Percentiles rank a stretch among this genome's conserved stretches.
phyloP scores from a whole-genome alignment of 31 red algal species.

The Odonthalia washingtoniensis region DNA sequence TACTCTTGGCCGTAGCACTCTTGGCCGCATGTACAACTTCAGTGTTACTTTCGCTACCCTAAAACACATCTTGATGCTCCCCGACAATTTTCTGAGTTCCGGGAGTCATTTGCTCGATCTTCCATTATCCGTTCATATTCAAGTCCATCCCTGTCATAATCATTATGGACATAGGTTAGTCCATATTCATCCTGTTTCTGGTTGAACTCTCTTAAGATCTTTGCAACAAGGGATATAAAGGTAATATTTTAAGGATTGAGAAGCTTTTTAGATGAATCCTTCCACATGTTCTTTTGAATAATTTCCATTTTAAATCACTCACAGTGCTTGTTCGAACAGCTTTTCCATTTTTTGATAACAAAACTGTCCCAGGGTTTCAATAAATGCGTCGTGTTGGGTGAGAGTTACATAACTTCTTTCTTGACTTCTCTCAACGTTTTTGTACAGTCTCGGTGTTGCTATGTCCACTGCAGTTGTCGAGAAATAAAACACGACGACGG shows the following conservation, averaged over 20 bases:
- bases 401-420: conserved; percentile 19
- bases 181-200: neutral
- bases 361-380: conserved; percentile 51
- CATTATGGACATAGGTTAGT: no score
- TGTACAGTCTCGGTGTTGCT: conserved; percentile 14
- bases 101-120: no score
- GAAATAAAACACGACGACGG: conserved; percentile 34
- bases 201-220: neutral
- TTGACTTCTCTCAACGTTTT: neutral
- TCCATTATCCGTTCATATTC: no score
- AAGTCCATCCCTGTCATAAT: no score
- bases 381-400: no score
- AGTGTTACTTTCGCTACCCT: no score
- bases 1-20: no score
- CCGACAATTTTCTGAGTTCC: no score
- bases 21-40: no score
- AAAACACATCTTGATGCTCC: no score
- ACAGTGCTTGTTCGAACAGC: conserved; percentile 28
- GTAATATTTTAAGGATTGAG: conserved; percentile 47
- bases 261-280: conserved; percentile 16
- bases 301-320: conserved; percentile 19
- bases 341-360: conserved; percentile 44
- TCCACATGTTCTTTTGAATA: neutral
- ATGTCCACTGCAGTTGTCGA: conserved; percentile 45
- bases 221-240: conserved; percentile 23